These are phyloP conservation scores for Alloascoidea hylecoeti DNA, from an alignment of 805 yeast species.

Conservation along the genomic window DNA sequence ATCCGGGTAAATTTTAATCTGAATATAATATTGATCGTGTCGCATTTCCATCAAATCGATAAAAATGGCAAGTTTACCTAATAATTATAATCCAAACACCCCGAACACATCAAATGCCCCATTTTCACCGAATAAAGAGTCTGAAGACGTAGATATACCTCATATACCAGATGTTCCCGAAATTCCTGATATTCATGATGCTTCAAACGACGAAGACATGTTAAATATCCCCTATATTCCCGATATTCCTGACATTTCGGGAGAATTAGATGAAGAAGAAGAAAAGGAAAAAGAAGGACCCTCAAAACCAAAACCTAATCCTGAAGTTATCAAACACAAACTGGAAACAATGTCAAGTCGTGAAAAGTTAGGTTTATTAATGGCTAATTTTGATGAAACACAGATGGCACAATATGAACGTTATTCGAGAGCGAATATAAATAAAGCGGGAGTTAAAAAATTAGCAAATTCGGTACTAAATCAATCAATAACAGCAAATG, in stretches of 20 bases:
- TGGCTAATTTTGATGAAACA: constrained; percentile 62
- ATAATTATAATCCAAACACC: too few relatives aligned
- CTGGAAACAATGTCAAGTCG: constrained; percentile 23
- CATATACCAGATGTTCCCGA: too few relatives aligned
- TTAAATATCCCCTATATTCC: too few relatives aligned
- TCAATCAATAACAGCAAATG: constrained; percentile 66
- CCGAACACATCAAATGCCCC: too few relatives aligned
- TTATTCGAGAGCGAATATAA: constrained; percentile 64
- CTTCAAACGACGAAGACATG: neutral
- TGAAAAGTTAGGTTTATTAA: constrained; percentile 45
- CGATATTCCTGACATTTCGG: constrained; percentile 13
- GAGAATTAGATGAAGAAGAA: constrained; percentile 4
- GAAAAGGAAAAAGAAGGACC: constrained; percentile 6
- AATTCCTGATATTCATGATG: too few relatives aligned
- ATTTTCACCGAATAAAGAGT: too few relatives aligned
- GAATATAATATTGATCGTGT: too few relatives aligned
- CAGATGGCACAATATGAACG: constrained; percentile 84
- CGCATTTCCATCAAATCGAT: too few relatives aligned
- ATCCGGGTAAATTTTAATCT: too few relatives aligned
- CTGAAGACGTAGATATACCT: too few relatives aligned
- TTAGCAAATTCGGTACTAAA: constrained; percentile 67
- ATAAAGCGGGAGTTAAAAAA: constrained; percentile 65
- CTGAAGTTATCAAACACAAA: constrained; percentile 5
- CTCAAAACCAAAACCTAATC: constrained; percentile 4
- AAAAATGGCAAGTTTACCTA: too few relatives aligned